phyloP scores from a whole-genome alignment of 2,329 filamentous ascomycete genomes.

The Xylaria sp. region DNA sequence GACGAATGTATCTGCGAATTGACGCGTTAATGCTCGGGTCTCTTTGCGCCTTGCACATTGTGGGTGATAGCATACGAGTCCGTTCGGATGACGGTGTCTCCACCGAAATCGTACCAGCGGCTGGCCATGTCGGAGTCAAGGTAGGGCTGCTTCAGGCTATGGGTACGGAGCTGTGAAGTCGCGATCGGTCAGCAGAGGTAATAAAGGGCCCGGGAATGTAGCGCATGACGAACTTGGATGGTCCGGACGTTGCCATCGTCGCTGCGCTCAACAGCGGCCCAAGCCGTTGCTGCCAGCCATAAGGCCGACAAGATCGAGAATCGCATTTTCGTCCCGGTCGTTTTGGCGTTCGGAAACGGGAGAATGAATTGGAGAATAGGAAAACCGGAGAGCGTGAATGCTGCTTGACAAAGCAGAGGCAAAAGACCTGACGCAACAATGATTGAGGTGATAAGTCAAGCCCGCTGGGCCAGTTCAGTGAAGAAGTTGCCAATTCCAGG shows the following conservation, averaged over 20 bases:
- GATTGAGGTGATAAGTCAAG: slow-evolving; percentile 8
- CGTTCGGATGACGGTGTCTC: slow-evolving; percentile 78
- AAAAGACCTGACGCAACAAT: slow-evolving; percentile 9
- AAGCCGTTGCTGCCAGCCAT: slow-evolving; percentile 35
- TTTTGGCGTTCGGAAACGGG: slow-evolving; percentile 9
- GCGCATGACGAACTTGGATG: slow-evolving; percentile 52
- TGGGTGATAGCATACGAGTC: slow-evolving; percentile 51
- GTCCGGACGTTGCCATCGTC: slow-evolving; percentile 52
- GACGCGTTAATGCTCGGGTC: slow-evolving; percentile 24
- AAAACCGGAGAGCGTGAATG: slow-evolving; percentile 2
- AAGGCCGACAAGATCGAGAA: slow-evolving; percentile 31
- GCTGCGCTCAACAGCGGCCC: slow-evolving; percentile 40
- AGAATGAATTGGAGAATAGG: slow-evolving; percentile 19
- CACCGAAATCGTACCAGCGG: slow-evolving; percentile 98
- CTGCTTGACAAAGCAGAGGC: slow-evolving; percentile 9
- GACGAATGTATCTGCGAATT: slow-evolving; percentile 70
- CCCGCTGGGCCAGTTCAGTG: slow-evolving; percentile 17
- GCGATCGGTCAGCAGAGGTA: slow-evolving; percentile 14
- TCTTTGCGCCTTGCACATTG: slow-evolving; percentile 1
- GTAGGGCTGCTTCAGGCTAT: slow-evolving; percentile 85
- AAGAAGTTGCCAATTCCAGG: slow-evolving; percentile 14
- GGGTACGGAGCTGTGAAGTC: slow-evolving; percentile 67
- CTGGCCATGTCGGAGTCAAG: slow-evolving; percentile 97
- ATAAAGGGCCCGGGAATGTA: background rate
- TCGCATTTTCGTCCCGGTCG: slow-evolving; percentile 28